Base-by-base conservation (phyloP, 192 early-diverging fungal species). In the Mortierella antarctica region DNA sequence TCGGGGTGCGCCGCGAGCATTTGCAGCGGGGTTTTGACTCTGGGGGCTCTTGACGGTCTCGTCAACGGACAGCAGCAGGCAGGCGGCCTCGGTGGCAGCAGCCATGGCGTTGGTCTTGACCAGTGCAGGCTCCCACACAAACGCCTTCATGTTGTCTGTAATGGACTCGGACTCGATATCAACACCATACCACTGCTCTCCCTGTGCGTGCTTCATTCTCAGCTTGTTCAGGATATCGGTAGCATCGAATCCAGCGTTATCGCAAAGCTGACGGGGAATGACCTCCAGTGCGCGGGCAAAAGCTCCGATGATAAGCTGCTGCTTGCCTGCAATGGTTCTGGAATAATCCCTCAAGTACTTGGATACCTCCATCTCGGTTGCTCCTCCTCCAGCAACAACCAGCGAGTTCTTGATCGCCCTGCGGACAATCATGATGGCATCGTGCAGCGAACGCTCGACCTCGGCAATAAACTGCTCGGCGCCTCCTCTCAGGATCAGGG, bases 391-490 rank as follows among this genome's bases (percentile, higher is more conserved):
- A 74, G 97, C 97, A 84, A 99, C 98, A 9, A 98, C 91, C 23
- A 91, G 75, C 84, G 96, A 96, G 92, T 95, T 97, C 86, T 97
- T 98, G 88, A 99, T 95, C 17, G 96, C 94, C 64, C 98, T 89
- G 62, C 96, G 91, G 57, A 99, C 98, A 89, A 99, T 96, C 98
- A 99, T 99, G 79, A 99, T 99, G 44, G 98, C 96, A 86, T 99
- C 98, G 86, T 99, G 98, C 84, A 99, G 86, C 76, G 91, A 93
- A 68, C 98, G 88, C 87, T 98, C 97, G 10, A 99, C 96, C 82
- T 99, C 98, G 73, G 96, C 97, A 84, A 99, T 99, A 71, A 99
- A 99, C 86, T 99, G 98, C 83, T 99, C 98, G 21, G 98, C 98
- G 65, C 98, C 98, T 72, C 98, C 98, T 65, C 98, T 91, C 41